phyloP scores from a whole-genome alignment of 495 filamentous ascomycete genomes.

The Acidiella bohemica region DNA sequence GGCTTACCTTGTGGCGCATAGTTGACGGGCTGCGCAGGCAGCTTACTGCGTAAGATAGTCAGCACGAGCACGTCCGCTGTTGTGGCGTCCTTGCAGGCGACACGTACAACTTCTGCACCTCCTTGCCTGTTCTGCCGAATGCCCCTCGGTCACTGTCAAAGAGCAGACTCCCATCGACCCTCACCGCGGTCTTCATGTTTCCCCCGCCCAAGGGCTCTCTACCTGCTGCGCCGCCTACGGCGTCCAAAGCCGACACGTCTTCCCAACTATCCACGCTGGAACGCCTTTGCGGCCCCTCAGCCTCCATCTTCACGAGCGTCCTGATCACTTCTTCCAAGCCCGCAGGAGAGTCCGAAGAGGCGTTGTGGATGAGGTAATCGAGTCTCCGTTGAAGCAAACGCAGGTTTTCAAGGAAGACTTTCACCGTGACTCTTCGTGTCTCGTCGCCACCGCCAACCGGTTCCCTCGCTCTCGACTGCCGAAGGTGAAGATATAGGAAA shows the following conservation, averaged over 20 bases:
- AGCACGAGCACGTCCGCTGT: too few relatives aligned
- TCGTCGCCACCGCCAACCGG: slow-evolving; percentile 31
- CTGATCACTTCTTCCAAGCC: slow-evolving; percentile 50
- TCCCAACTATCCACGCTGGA: slow-evolving; percentile 90
- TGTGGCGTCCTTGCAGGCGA: too few relatives aligned
- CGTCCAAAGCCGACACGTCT: slow-evolving; percentile 49
- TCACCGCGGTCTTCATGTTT: slow-evolving; percentile 48
- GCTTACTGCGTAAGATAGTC: too few relatives aligned
- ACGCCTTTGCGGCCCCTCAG: slow-evolving; percentile 44
- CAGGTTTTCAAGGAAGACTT: slow-evolving; percentile 82
- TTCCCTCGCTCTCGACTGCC: slow-evolving; percentile 35
- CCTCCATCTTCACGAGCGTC: slow-evolving; percentile 54
- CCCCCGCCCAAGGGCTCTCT: slow-evolving; percentile 15
- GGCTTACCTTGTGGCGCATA: slow-evolving; percentile 68
- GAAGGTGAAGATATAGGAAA: slow-evolving; percentile 79
- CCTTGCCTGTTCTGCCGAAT: slow-evolving; percentile 29
- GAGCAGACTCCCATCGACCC: slow-evolving; percentile 48
- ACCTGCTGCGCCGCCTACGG: slow-evolving; percentile 7
- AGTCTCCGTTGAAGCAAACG: slow-evolving; percentile 68
- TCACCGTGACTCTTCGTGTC: slow-evolving; percentile 63
- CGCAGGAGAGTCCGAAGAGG: slow-evolving; percentile 50
- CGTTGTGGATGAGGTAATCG: slow-evolving; percentile 68
- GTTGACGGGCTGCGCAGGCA: slow-evolving; percentile 67
- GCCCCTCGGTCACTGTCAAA: slow-evolving; percentile 19
- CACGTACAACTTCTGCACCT: slow-evolving; percentile 63